Evolutionary conservation across 2,329 filamentous ascomycete species (phyloP), one percentile per base, ranked within the genome.

Genomic region (Trichothecium sympodiale): DNA sequence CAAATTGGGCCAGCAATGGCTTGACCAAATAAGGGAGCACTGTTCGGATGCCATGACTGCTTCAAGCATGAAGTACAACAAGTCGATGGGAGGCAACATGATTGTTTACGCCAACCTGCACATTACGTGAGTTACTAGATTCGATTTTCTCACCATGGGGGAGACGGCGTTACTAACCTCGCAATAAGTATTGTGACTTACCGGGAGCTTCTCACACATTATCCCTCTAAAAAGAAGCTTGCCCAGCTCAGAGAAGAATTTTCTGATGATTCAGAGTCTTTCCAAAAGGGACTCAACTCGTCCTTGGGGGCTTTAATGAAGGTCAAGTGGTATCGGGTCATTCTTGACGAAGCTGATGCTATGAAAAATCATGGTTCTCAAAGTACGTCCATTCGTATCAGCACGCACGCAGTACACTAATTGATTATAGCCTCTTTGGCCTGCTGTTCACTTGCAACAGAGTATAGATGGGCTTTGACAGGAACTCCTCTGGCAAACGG

Each of bases 341-440:
- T 77, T 2, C 52, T 77, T 0, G 74, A 78, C 31, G 74, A 78
- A 44, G 71, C 65, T 0, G 72, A 77, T 34, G 45, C 44, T 0
- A 73, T 78, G 40, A 76, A 75, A 41, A 76, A 73, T 20, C 51
- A 61, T 5, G 38, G 38, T 0, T 49, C 53, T 0, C 36, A 43
- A 8, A 52, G 59, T 60, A 37, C 39, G 53, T 47, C 16, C n/a
- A 10, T 20, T 18, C 4, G 12, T 9, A 29, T 28, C 15, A 26
- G 8, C 30, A 29, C 8, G 23, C 9, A 33, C 25, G 5, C 12
- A 20, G 4, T n/a, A 14, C 14, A 31, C 29, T 37, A n/a, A 37
- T 26, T 6, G 20, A 29, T 4, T 35, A 8, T 10, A 51, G 47
- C 42, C 4, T 33, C 45, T 15, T 14, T 17, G 17, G 48, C 47